These are phyloP conservation scores for Phytopythium sindhum DNA, from an alignment of 352 stramenopile species.

Conservation along the genomic window DNA sequence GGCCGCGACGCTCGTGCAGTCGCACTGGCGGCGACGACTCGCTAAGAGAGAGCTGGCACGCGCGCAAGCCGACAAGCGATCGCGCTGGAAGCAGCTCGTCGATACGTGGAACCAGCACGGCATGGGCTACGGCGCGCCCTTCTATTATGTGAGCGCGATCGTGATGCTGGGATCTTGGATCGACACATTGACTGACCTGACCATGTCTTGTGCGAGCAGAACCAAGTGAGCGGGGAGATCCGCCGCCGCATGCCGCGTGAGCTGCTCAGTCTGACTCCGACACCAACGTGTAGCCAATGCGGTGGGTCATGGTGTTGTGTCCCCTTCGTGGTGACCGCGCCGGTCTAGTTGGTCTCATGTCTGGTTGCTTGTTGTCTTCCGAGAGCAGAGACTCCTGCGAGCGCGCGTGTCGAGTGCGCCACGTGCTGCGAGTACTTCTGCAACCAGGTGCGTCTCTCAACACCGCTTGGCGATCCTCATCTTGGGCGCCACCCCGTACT, in stretches of 20 bases:
- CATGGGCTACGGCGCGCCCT: conserved; percentile 69
- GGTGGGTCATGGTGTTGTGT: conserved; percentile 26
- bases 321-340: background rate
- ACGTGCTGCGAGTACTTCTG: conserved; percentile 93
- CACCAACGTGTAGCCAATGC: conserved; percentile 87
- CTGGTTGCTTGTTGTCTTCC: conserved; percentile 1
- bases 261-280: conserved; percentile 73
- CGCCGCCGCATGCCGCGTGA: conserved; percentile 89
- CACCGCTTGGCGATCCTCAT: background rate
- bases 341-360: conserved; percentile 2
- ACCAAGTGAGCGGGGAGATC: conserved; percentile 90
- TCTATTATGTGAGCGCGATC: conserved; percentile 83
- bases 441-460: conserved; percentile 28
- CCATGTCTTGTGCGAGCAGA: conserved; percentile 30
- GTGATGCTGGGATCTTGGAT: background rate
- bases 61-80: conserved; percentile 36
- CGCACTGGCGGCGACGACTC: conserved; percentile 49
- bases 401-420: conserved; percentile 80
- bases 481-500: background rate
- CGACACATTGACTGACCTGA: background rate
- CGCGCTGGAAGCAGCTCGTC: conserved; percentile 91
- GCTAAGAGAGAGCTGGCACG: conserved; percentile 30
- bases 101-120: conserved; percentile 78
- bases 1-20: conserved; percentile 69
- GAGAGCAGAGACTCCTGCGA: conserved; percentile 33